These are phyloP conservation scores for Baudoinia panamericana DNA, from an alignment of 495 filamentous ascomycete species.

Conservation along the genomic window DNA sequence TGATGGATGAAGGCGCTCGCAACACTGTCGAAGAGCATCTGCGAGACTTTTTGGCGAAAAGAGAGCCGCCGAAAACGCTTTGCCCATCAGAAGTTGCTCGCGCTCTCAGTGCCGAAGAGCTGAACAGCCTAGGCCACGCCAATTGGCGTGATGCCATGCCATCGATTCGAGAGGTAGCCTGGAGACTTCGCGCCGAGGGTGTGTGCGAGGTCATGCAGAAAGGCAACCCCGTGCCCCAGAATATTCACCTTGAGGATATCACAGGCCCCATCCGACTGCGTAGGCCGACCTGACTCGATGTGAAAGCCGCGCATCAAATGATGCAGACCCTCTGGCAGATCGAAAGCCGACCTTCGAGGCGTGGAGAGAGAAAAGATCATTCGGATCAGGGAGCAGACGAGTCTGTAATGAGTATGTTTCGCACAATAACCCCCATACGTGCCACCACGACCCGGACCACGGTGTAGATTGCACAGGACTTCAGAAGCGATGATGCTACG, in stretches of 20 bases:
- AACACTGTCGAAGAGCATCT: constrained; percentile 11
- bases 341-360: too few species aligned
- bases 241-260: constrained; percentile 24
- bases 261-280: constrained; percentile 34
- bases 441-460: too few species aligned
- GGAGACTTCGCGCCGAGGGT: constrained; percentile 26
- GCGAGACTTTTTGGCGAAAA: constrained; percentile 9
- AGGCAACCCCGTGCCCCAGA: constrained; percentile 27
- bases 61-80: constrained; percentile 35
- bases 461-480: too few species aligned
- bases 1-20: too few species aligned
- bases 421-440: too few species aligned
- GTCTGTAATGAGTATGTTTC: too few species aligned
- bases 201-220: constrained; percentile 38
- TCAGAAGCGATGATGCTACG: too few species aligned
- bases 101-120: constrained; percentile 27
- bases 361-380: too few species aligned
- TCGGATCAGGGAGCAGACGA: too few species aligned
- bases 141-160: constrained; percentile 37
- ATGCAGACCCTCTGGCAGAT: too few species aligned
- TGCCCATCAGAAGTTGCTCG: constrained; percentile 40
- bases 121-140: constrained; percentile 21
- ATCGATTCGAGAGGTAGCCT: constrained; percentile 28
- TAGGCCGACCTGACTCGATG: constrained; percentile 1
- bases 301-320: too few species aligned